Conservation (phyloP, 2,329 filamentous ascomycete species). For the Hyphodiscus sp. region DNA sequence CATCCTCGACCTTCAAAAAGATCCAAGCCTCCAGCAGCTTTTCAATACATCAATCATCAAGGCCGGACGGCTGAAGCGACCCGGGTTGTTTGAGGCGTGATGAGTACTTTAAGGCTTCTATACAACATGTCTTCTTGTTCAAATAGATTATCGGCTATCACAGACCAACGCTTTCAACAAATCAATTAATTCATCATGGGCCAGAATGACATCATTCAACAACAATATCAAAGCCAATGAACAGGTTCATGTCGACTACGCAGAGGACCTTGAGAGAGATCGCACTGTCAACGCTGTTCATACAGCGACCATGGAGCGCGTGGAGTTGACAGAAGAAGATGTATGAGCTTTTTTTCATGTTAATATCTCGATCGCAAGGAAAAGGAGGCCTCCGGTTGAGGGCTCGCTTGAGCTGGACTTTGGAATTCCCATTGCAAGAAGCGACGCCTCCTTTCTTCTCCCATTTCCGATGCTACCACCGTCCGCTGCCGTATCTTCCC, state of each 20-base stretch:
- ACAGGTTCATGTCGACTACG: conserved; percentile 8
- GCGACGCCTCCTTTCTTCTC: too few species aligned
- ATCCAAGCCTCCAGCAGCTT: neutral
- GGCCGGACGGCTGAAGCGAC: neutral
- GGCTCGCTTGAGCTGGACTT: too few species aligned
- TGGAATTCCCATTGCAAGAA: too few species aligned
- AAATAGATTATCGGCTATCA: neutral
- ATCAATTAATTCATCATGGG: neutral
- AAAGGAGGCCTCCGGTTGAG: too few species aligned
- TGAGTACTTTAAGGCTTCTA: neutral
- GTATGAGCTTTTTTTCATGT: conserved; percentile 4
- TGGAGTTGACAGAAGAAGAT: conserved; percentile 19
- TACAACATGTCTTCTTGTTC: neutral
- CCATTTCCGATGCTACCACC: too few species aligned
- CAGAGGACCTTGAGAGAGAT: conserved; percentile 8
- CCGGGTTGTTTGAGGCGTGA: neutral
- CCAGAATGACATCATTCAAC: conserved; percentile 1
- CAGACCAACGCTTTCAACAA: neutral
- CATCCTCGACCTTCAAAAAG: neutral
- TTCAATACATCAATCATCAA: neutral
- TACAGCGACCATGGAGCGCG: conserved; percentile 1
- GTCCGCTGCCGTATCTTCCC: too few species aligned
- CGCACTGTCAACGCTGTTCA: neutral
- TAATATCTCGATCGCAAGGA: neutral
- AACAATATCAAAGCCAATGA: neutral